These are phyloP conservation scores for Solanum hybrid DNA, from an alignment of 305 asterid genomes.

Conservation along the genomic window DNA sequence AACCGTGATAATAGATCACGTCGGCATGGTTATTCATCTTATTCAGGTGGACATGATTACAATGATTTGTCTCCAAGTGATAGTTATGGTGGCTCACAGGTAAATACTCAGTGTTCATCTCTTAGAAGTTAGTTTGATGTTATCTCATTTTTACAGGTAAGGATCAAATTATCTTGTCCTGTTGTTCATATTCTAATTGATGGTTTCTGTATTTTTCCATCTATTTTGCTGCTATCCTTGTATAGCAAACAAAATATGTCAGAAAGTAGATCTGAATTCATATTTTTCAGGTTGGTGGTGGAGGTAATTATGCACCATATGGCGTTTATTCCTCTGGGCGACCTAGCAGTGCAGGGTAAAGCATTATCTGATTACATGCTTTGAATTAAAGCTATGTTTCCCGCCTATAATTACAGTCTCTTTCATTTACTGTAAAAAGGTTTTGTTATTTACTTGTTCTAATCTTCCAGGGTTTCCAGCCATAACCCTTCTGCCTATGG, in stretches of 20 bases:
- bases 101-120: slow-evolving; percentile 9
- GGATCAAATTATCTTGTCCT: not conserved
- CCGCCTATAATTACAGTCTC: not conserved
- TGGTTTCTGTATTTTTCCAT: slow-evolving; percentile 8
- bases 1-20: slow-evolving; percentile 41
- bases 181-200: not conserved
- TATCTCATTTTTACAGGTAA: not conserved
- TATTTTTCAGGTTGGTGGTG: slow-evolving; percentile 39
- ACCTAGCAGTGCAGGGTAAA: slow-evolving; percentile 42
- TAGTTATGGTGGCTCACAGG: slow-evolving; percentile 51
- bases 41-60: slow-evolving; percentile 40
- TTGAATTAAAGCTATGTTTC: not conserved
- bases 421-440: not conserved
- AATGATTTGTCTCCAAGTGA: slow-evolving; percentile 27
- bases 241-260: slow-evolving; percentile 1
- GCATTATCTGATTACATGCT: not conserved
- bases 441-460: not conserved
- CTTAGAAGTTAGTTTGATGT: not conserved
- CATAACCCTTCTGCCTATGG: slow-evolving; percentile 22
- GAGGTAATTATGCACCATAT: slow-evolving; percentile 41
- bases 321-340: slow-evolving; percentile 38
- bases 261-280: not conserved
- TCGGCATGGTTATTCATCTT: slow-evolving; percentile 37
- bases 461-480: slow-evolving; percentile 21
- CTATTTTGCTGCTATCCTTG: not conserved